Evolutionary conservation across 371 early-diverging fungal genomes (phyloP), one percentile per base, ranked within the genome.

Genomic region (Apophysomyces sp.): DNA sequence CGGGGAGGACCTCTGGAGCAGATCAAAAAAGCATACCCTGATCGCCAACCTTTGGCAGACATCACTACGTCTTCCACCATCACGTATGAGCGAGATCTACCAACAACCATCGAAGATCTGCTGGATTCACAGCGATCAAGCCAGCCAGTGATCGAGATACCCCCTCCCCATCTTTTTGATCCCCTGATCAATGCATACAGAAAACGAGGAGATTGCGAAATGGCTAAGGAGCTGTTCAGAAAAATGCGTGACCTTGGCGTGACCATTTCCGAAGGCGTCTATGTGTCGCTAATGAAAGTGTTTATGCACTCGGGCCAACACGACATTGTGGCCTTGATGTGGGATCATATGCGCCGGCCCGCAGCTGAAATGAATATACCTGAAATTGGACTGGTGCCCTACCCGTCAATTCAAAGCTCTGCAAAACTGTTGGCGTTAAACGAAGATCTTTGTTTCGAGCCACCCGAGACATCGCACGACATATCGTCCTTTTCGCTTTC

Each of bases 401-500:
- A 69, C 18, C 66, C 72, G 18, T 36, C 29, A 16, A 58, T 27
- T 11, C 26, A 49, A 1, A 54, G 44, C 9, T 21, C 21, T 18
- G 9, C 21, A 21, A 4, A 44, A 21, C 21, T 55, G 59, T 54
- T 36, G 55, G 41, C 37, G 41, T 51, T 59, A 55, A 36, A 27
- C 30, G 55, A 18, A 28, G 16, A 61, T 40, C 53, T 41, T 63
- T 13, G 29, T 67, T 36, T 55, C 5, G 40, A 12, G 13, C 49
- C 27, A 34, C 7, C 51, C 0, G 26, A 13, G n/a, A 21, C 44
- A 31, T 32, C 58, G 7, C 29, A 60, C 8, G 16, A 44, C n/a
- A 52, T 51, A 0, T 58, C 74, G 1, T 62, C 63, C 4, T 80
- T 76, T 65, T 76, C 76, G 5, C 26, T 80, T 11, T 73, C 81